Evolutionary conservation across 352 stramenopile genomes (phyloP).

Genomic region (Hyaloperonospora arabidopsidis): DNA sequence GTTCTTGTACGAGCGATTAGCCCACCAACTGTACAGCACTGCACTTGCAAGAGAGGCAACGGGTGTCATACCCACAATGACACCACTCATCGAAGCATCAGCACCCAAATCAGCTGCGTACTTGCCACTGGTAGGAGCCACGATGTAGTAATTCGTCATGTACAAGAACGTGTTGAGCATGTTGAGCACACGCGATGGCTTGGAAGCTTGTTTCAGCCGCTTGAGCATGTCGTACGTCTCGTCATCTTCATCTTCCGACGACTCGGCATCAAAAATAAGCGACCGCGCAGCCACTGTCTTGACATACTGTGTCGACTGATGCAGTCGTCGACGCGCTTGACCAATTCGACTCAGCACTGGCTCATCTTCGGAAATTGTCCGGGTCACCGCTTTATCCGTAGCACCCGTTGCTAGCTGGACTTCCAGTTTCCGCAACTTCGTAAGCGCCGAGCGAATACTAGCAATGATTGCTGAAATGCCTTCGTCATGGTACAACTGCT

Average conservation of each 20-base stretch:
- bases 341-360: constrained; percentile 68
- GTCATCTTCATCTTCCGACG: constrained; percentile 78
- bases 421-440: constrained; percentile 50
- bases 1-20: constrained; percentile 83
- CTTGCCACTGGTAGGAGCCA: constrained; percentile 89
- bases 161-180: constrained; percentile 94
- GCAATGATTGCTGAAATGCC: constrained; percentile 85
- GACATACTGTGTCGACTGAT: constrained; percentile 80
- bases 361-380: constrained; percentile 69
- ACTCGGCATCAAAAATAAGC: constrained; percentile 78
- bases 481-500: constrained; percentile 83
- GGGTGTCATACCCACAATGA: constrained; percentile 96
- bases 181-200: constrained; percentile 87
- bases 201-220: constrained; percentile 34
- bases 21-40: constrained; percentile 92
- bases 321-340: constrained; percentile 51
- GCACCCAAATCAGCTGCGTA: constrained; percentile 88
- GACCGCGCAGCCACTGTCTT: constrained; percentile 75
- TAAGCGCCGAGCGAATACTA: constrained; percentile 62
- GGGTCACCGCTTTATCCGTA: constrained; percentile 26
- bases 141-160: constrained; percentile 99
- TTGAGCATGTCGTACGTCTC: constrained; percentile 54
- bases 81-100: constrained; percentile 82
- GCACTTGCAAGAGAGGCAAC: constrained; percentile 91
- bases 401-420: constrained; percentile 26